Base-by-base conservation (phyloP, 2,329 filamentous ascomycete species). In the Aspergillus pseudotamarii region DNA sequence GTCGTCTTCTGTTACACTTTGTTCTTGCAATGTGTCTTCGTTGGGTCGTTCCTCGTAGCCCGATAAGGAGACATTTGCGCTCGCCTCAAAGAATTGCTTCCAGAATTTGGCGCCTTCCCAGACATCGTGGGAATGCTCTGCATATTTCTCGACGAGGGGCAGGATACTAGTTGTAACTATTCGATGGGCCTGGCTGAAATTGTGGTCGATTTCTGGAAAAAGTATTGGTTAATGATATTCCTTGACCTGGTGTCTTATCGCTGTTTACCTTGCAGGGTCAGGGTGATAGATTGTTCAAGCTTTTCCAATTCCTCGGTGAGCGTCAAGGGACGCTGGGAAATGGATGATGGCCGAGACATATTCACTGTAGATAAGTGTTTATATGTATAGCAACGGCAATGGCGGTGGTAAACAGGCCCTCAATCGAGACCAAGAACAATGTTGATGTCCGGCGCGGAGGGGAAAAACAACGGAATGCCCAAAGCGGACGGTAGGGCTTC, bases 71-170 rank as follows among this genome's bases (percentile, higher is more conserved):
- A 99, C 94, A 73, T 99, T 98, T 76, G 95, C 95, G 55, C 94
- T 97, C 41, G 95, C 93, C 81, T 99, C 95, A 79, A 99, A 99
- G 83, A 99, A 99, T 82, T 98, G 94, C 80, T 99, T 99, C 95
- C 95, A 99, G 80, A 99, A 99, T 91, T 96, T 97, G 60, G 94
- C 96, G 26, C 94, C 93, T 71, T 98, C 94, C 95, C 95, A 99
- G 2, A 99, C 94, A 56, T 93, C 89, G 66, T 90, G 90, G 1
- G 95, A 98, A 75, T 98, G 91, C 69, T 96, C 93, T 53, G 92
- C 92, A 79, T 99, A 99, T 74, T 96, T 91, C 76, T 98, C 94
- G 23, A 99, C 93, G 1, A 97, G 86, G 1, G 95, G 95, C 3
- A 99, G 81, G 60, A 99, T 97, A 75, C 89, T 96, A 1, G 91